Base-by-base conservation (phyloP, 495 filamentous ascomycete species). In the Pyrenula massariospora region DNA sequence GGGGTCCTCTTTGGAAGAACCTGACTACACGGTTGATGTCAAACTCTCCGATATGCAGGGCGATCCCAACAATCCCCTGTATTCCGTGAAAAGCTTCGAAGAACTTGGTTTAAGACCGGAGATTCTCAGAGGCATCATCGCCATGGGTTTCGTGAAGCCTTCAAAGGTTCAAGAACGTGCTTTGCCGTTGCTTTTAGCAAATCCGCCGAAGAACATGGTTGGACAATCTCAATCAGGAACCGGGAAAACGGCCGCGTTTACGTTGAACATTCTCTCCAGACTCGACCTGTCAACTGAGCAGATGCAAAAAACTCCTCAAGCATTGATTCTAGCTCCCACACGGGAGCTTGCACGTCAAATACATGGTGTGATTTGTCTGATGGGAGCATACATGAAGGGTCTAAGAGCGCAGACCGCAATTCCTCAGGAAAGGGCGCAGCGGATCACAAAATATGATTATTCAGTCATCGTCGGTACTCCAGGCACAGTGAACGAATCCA, bases 181-280 rank as follows among this genome's bases (percentile, higher is more conserved):
- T 1, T 77, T 98, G 2, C 94, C 93, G 19, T 78, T 98, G 20
- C 84, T 98, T 57, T 77, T 98, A 58, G 64, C 73, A 59, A 79
- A 95, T 62, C 91, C 91, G 15, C 87, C 92, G 0, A 78, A 73
- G 48, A 97, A 97, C 69, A 84, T 97, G 76, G 92, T 99, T 58
- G 93, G 90, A 21, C 94, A 99, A 67, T 96, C 93, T 24, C 94
- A 99, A 71, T 98, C 94, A 2, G 94, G 94, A 58, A 99, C 94
- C 12, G 94, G 94, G 57, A 99, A 99, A 74, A 99, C 94, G 10
- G 94, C 93, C 25, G 94, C 94, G 25, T 99, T 97, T 68, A 84
- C 90, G 22, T 80, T 95, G 55, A 96, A 93, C 48, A 87, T 96
- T 54, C 79, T 99, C 20, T 84, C 85, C 55, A 88, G 93, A 52